Base-by-base conservation (phyloP, 2,329 filamentous ascomycete species). In the Phoma sp. region DNA sequence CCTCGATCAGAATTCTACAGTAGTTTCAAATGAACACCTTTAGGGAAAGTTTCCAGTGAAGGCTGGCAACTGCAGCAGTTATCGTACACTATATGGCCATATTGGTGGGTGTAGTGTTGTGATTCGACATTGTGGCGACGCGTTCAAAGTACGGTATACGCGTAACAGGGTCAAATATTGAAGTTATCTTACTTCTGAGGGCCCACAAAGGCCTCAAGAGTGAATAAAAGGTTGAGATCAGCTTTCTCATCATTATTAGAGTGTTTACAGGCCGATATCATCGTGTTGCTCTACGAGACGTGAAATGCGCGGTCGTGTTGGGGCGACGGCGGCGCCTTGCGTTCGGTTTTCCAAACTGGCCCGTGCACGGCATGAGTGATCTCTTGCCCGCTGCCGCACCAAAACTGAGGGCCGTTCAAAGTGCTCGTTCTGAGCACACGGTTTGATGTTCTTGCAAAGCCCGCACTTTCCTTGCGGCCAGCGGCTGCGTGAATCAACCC, bases 371-470 rank as follows among this genome's bases (percentile, higher is more conserved):
- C 23, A 17, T 15, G 12, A 46, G 29, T 43, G 42, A 53, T 47
- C 26, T 53, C 17, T 21, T 23, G 32, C 17, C 37, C 6, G 43
- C 21, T 10, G 36, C 17, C 23, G 32, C 32, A 18, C 33, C 34
- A 51, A 52, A 60, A 42, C 46, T 32, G 42, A 45, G 18, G 17
- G 23, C 47, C 14, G 23, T 57, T 14, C 33, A n/a, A 45, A 45
- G 49, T 49, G 59, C 53, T 55, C 53, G 54, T 52, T 52, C 39
- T 46, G 47, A 56, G 50, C 46, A 39, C 47, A 55, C 55, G 50
- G 54, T 59, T 36, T 58, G 56, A 56, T 60, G 57, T 55, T 62
- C 56, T 12, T 33, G 20, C 23, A 40, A 39, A 30, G 28, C 23
- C 38, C 26, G 38, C 38, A n/a, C 21, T 39, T 15, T 20, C 11